phyloP scores from a whole-genome alignment of 1,284 basidiomycete species.

The Thecaphora thlaspeos region DNA sequence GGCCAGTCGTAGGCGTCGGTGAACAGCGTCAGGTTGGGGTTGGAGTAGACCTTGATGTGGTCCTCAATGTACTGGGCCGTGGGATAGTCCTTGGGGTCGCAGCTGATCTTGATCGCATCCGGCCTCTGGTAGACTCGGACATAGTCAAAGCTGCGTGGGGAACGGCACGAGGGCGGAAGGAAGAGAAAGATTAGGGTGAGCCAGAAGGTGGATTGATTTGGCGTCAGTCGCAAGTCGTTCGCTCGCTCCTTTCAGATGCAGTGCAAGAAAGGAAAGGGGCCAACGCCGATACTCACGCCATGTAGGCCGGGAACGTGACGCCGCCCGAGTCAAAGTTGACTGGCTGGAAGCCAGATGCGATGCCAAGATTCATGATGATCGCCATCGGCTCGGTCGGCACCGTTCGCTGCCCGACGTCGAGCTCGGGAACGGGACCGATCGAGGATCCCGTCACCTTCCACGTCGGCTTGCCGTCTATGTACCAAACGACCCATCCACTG shows the following conservation, averaged over 20 bases:
- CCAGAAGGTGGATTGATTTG: too few relatives aligned
- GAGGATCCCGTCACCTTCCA: constrained; percentile 45
- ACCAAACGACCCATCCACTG: constrained; percentile 49
- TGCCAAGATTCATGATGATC: constrained; percentile 51
- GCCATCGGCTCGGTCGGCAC: constrained; percentile 54
- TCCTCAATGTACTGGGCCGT: constrained; percentile 51
- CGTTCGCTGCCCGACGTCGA: constrained; percentile 45
- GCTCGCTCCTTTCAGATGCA: background rate
- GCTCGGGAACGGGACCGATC: constrained; percentile 16
- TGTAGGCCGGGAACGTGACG: constrained; percentile 41
- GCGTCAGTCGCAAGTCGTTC: too few relatives aligned
- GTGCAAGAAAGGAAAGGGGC: background rate
- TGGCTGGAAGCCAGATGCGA: constrained; percentile 49
- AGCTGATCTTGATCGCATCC: constrained; percentile 33
- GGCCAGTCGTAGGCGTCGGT: constrained; percentile 42
- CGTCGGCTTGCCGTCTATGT: constrained; percentile 52
- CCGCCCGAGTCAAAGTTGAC: constrained; percentile 36
- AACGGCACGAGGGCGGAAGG: background rate
- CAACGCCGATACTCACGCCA: constrained; percentile 11
- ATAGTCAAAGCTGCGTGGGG: constrained; percentile 37
- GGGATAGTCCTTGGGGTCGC: constrained; percentile 52
- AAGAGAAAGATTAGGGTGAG: too few relatives aligned
- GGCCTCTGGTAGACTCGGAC: constrained; percentile 50
- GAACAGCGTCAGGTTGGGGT: constrained; percentile 50
- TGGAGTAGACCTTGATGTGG: constrained; percentile 47